Evolutionary conservation across 179 eudicot species (phyloP).

Genomic region (Nepenthes alata): DNA sequence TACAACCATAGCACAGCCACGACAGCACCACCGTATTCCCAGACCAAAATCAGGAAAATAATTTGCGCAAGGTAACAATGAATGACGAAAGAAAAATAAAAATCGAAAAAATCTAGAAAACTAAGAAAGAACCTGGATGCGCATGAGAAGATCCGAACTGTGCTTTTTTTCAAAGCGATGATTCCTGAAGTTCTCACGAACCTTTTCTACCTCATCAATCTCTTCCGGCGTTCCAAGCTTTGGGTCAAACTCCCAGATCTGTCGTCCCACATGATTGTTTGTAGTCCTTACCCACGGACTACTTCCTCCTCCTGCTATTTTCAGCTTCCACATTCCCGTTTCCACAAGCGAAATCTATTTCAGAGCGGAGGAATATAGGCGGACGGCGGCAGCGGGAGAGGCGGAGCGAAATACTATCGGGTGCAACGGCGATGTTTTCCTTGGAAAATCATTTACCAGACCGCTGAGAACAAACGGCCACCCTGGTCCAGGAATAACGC

Average conservation of each 20-base stretch:
- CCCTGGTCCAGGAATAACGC: no score
- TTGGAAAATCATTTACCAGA: no score
- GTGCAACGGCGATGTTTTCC: no score
- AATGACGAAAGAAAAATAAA: not conserved
- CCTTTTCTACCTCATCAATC: constrained; percentile 23
- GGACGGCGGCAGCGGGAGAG: no score
- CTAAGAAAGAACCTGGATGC: constrained; percentile 25
- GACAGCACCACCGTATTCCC: no score
- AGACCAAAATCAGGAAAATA: no score
- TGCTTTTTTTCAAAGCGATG: constrained; percentile 35
- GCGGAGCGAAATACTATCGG: no score
- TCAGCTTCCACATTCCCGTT: constrained; percentile 25
- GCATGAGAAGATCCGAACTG: constrained; percentile 38
- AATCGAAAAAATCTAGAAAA: not conserved
- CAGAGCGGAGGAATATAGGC: no score
- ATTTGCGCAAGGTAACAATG: no score
- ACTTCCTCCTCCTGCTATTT: constrained; percentile 51
- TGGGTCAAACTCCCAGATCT: constrained; percentile 64
- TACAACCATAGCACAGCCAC: no score
- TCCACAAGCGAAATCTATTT: not conserved
- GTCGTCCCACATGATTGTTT: constrained; percentile 76
- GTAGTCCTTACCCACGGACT: constrained; percentile 61
- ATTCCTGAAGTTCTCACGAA: constrained; percentile 23
- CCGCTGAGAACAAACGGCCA: no score
- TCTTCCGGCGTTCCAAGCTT: constrained; percentile 34